Base-by-base conservation (phyloP, 768 basidiomycete species). In the Lepiota brunneoincarnata region DNA sequence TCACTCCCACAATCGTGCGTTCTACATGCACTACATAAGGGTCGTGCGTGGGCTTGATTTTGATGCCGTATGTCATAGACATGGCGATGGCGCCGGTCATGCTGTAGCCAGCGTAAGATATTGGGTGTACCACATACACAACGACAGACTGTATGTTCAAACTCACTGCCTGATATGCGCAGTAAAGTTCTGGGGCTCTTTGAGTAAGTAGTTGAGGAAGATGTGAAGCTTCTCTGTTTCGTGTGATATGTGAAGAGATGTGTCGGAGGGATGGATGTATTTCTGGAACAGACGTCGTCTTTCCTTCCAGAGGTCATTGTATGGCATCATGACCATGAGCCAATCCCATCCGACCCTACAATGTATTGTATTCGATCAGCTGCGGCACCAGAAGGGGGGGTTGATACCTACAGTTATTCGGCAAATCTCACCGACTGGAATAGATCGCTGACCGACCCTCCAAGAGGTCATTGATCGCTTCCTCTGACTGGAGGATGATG, bases 91-190 rank as follows among this genome's bases (percentile, higher is more conserved):
- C 31, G 31, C 31, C 31, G 2, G 7, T 31, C 31, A 31, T 31
- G 11, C 31, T 31, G 3, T 5, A 20, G 2, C 6, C 54, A 49
- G 26, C 20, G 48, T 59, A 17, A 20, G 28, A 21, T 14, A 7
- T 9, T 31, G 31, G 7, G 31, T 31, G 31, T 9, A 10, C 7
- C 3, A 9, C 31, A 31, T 9, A 17, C 68, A 65, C 51, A 46
- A 79, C 78, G 79, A 68, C 49, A 80, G 70, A 26, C 82, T 81
- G 64, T 83, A n/a, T n/a, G n/a, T 23, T 10, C 39, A 9, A 10
- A 31, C 31, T 31, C 31, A 31, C 31, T 31, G 31, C 31, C 31
- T 31, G 31, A 31, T 31, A 31, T 31, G 31, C 11, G 31, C 31
- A 31, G 11, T 31, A 9, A 31, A 31, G 7, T 31, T 31, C 11